A percentile compares a stretch with the other conserved stretches of the same genome.
These are phyloP conservation scores for Phytophthora podocarpi DNA, from an alignment of 352 stramenopile species.

Conservation along the genomic window DNA sequence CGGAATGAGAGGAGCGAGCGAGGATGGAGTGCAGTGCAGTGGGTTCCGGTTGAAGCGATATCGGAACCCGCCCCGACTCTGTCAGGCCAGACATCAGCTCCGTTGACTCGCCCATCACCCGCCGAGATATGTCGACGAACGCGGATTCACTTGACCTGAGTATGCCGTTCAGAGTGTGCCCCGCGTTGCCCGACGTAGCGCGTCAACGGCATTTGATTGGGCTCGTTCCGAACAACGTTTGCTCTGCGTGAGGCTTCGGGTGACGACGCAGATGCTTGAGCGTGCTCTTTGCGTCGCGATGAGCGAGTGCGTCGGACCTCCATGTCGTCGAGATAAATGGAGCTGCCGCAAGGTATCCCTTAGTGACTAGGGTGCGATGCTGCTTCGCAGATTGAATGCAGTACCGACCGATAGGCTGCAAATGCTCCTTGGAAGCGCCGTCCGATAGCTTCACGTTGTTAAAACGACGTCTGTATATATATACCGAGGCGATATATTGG, in stretches of 20 bases:
- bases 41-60: no score
- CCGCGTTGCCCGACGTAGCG: constrained; percentile 28
- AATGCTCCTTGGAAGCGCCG: no score
- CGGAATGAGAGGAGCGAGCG: constrained; percentile 25
- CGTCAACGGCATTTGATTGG: constrained; percentile 33
- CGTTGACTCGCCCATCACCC: background rate
- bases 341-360: no score
- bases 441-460: constrained; percentile 1
- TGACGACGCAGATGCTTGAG: background rate
- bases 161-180: background rate
- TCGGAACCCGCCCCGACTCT: no score
- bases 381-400: no score
- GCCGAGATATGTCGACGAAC: constrained; percentile 22
- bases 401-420: no score
- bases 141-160: constrained; percentile 5
- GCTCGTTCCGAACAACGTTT: no score
- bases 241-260: no score
- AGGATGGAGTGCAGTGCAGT: background rate
- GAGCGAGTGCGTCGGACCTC: background rate
- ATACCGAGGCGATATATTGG: constrained; percentile 10
- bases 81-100: constrained; percentile 15
- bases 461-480: constrained; percentile 2
- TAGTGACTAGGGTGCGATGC: no score
- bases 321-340: background rate
- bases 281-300: constrained; percentile 12